Evolutionary conservation across 1,284 basidiomycete genomes (phyloP).

Genomic region (Ustilago lituana): DNA sequence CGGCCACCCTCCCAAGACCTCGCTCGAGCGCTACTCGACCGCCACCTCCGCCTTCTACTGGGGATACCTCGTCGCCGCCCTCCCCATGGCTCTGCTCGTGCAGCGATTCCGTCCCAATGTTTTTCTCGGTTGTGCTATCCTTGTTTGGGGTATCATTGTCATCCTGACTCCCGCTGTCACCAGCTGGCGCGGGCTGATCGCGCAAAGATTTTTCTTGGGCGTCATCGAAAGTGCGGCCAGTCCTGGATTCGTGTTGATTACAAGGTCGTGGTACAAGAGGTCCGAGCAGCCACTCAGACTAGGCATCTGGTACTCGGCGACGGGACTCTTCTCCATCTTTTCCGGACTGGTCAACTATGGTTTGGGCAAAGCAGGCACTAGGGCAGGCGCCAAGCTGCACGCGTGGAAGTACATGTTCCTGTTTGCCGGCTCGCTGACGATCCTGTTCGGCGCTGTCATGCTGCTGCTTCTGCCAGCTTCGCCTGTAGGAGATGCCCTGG

Average conservation of each 20-base stretch:
- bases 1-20: slow-evolving; percentile 61
- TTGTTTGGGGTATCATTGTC: slow-evolving; percentile 70
- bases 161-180: slow-evolving; percentile 69
- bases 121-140: slow-evolving; percentile 52
- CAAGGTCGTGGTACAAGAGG: slow-evolving; percentile 70
- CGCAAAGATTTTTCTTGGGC: slow-evolving; percentile 68
- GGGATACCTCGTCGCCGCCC: slow-evolving; percentile 69
- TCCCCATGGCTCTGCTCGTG: slow-evolving; percentile 70
- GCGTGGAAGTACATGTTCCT: slow-evolving; percentile 71
- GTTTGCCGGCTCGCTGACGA: slow-evolving; percentile 70
- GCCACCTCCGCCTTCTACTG: slow-evolving; percentile 69
- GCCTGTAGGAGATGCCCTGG: slow-evolving; percentile 61
- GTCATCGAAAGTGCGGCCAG: slow-evolving; percentile 68
- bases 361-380: slow-evolving; percentile 67
- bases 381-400: slow-evolving; percentile 59
- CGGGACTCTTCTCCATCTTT: slow-evolving; percentile 69
- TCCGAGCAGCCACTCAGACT: slow-evolving; percentile 55
- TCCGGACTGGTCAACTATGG: slow-evolving; percentile 70
- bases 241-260: slow-evolving; percentile 71
- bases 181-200: slow-evolving; percentile 69
- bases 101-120: slow-evolving; percentile 69
- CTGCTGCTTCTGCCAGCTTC: slow-evolving; percentile 69
- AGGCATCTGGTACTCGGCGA: slow-evolving; percentile 71
- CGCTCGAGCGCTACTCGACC: slow-evolving; percentile 49
- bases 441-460: slow-evolving; percentile 69